Evolutionary conservation across 805 yeast species (phyloP).

Genomic region (Nakazawaea populi): DNA sequence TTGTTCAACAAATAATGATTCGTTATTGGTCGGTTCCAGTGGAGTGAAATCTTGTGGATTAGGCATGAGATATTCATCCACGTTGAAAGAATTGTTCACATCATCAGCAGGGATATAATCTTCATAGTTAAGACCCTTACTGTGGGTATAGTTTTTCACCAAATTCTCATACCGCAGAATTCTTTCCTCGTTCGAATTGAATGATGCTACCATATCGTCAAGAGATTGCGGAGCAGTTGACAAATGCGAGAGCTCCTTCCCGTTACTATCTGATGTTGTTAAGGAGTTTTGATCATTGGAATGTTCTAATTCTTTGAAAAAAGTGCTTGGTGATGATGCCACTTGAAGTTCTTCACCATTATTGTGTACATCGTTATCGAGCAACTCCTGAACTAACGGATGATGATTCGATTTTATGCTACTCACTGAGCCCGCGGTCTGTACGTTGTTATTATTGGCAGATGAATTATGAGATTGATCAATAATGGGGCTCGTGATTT

Average conservation of each 20-base stretch:
- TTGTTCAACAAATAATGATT: neutral
- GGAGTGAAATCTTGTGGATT: slow-evolving; percentile 18
- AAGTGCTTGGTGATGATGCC: slow-evolving; percentile 21
- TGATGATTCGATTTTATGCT: neutral
- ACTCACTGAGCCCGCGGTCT: neutral
- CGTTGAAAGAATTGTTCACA: slow-evolving; percentile 26
- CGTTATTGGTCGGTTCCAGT: neutral
- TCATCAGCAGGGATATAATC: slow-evolving; percentile 13
- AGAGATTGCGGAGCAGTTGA: slow-evolving; percentile 14
- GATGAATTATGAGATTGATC: slow-evolving; percentile 20
- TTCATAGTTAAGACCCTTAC: slow-evolving; percentile 1
- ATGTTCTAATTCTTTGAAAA: slow-evolving; percentile 20
- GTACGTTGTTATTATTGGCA: slow-evolving; percentile 12
- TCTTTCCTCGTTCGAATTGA: slow-evolving; percentile 21
- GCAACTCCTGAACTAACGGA: slow-evolving; percentile 11
- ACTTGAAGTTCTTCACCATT: neutral
- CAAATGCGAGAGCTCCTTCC: slow-evolving; percentile 2
- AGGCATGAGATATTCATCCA: slow-evolving; percentile 25
- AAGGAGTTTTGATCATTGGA: neutral
- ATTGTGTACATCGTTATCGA: slow-evolving; percentile 11
- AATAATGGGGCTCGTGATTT: slow-evolving; percentile 19
- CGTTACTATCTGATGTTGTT: slow-evolving; percentile 9
- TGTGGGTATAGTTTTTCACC: slow-evolving; percentile 5
- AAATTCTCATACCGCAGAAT: slow-evolving; percentile 23
- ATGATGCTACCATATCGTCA: slow-evolving; percentile 38